Conservation (phyloP, 1,284 basidiomycete species). For the Sporisorium exsertum region DNA sequence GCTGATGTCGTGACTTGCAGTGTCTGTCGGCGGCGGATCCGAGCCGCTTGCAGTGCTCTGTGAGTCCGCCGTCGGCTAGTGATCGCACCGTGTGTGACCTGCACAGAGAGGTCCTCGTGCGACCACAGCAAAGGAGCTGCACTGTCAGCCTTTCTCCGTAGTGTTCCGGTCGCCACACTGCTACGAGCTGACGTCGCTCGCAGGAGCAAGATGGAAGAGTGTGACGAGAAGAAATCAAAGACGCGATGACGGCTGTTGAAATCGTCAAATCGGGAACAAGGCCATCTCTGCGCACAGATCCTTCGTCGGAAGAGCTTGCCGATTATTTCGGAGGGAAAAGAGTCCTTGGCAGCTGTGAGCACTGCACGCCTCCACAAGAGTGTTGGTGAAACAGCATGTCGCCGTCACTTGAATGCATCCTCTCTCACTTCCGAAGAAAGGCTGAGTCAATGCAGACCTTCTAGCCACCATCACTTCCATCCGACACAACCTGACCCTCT, state of each 20-base stretch:
- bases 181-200: not conserved
- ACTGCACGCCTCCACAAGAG: not conserved
- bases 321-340: not conserved
- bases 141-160: not conserved
- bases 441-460: not conserved
- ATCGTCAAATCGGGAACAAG: not conserved
- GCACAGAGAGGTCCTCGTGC: too few relatives aligned
- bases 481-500: not conserved
- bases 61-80: too few relatives aligned
- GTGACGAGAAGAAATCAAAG: not conserved
- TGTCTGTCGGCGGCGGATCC: not conserved
- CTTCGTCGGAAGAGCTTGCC: not conserved
- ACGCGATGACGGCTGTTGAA: not conserved
- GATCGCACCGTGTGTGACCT: too few relatives aligned
- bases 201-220: too few relatives aligned
- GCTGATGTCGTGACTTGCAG: not conserved
- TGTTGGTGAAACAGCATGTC: not conserved
- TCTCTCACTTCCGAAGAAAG: not conserved
- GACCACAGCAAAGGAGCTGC: not conserved
- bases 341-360: not conserved
- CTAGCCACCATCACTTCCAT: not conserved
- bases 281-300: conserved; percentile 23
- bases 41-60: not conserved
- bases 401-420: not conserved
- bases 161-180: too few relatives aligned